Evolutionary conservation across 345 rosid genomes (phyloP), one percentile per base, ranked within the genome.

Genomic region (Arabis hirsuta): DNA sequence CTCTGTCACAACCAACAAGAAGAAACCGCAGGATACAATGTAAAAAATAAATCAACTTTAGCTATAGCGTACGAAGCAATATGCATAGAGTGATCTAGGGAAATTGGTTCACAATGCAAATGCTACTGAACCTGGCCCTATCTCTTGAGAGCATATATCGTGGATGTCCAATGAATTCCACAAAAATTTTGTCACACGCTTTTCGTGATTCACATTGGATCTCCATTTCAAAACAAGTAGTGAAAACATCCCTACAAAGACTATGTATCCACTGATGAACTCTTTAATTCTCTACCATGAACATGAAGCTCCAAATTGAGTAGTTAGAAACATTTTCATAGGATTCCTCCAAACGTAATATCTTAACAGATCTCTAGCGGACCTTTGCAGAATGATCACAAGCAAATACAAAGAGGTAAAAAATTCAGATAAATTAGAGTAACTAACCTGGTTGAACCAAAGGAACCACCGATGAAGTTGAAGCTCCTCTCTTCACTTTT

Each of bases 401-500:
- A 57, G 27, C 62, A 43, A n/a, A 78, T n/a, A 14, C 56, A 61
- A 24, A 42, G 67, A 39, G 19, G 55, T 36, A 14, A 11, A 8
- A 24, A 3, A 34, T 34, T 19, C 58, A 76, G 56, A 39, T 53
- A 62, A 7, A 62, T 46, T 9, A 75, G 55, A 77, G 63, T 19
- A 55, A 54, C 68, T 69, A 34, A 94, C 99, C 96, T 78, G 90
- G 63, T 77, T 82, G 83, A 65, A 76, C 39, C 19, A 80, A 29
- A 56, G 83, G 52, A 12, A 76, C 65, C 14, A 46, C 72, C 9
- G 84, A 29, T 24, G 84, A 64, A 50, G 79, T 67, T 68, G 86
- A 81, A 19, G 83, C 76, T 55, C 93, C 92, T 79, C 88, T 94
- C 77, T 86, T 91, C 83, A 83, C 62, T 84, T 87, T 94, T 55